These are phyloP conservation scores for Colletotrichum abscissum DNA, from an alignment of 2,329 filamentous ascomycete genomes.

Conservation along the genomic window DNA sequence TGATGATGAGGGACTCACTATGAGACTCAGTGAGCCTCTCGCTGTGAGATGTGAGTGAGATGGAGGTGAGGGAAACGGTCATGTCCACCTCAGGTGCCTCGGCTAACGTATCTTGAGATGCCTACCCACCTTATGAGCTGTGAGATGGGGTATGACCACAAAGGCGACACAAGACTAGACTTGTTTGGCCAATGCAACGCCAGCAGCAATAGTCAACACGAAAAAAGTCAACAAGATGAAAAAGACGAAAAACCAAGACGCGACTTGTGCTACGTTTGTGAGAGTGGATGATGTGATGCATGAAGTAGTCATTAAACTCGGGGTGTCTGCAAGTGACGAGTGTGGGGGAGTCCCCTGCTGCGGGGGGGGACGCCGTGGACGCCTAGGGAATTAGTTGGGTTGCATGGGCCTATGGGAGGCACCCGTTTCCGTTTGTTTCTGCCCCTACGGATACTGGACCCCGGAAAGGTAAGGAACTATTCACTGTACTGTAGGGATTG, in stretches of 20 bases:
- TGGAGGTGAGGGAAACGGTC: too few species aligned
- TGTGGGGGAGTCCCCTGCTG: conserved; percentile 31
- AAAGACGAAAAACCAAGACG: neutral
- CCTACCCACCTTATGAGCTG: neutral
- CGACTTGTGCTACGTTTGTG: neutral
- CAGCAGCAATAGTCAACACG: neutral
- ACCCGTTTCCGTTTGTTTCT: neutral
- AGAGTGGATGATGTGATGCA: neutral
- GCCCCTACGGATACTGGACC: neutral
- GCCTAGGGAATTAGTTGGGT: neutral
- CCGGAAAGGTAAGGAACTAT: too few species aligned
- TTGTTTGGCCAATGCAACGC: neutral
- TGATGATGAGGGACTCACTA: neutral
- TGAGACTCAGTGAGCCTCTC: too few species aligned
- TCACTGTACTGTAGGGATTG: neutral
- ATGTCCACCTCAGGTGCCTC: neutral
- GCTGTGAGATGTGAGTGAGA: too few species aligned
- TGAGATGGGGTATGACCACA: neutral
- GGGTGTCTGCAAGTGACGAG: neutral
- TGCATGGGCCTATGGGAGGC: neutral
- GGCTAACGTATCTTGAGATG: neutral
- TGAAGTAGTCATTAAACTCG: conserved; percentile 28
- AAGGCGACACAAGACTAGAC: neutral
- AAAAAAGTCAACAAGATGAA: neutral
- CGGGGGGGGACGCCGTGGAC: neutral